phyloP scores from a whole-genome alignment of 2,329 filamentous ascomycete species.

The Colletotrichum phormii region DNA sequence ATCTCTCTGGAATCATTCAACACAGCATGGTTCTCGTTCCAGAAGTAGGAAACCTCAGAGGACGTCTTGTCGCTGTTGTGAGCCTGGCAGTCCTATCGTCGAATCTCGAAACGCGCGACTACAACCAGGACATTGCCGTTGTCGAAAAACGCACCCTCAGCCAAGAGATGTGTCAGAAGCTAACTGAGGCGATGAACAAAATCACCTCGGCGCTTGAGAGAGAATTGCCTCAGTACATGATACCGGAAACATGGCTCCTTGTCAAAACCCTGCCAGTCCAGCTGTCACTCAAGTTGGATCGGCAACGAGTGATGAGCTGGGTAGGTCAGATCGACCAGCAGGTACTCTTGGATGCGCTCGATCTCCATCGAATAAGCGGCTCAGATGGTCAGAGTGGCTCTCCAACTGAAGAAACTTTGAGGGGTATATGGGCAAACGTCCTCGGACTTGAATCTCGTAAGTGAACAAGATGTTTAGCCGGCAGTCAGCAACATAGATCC shows the following conservation, averaged over 20 bases:
- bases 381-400: background rate
- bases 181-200: background rate
- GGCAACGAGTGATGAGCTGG: conserved; percentile 12
- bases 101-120: background rate
- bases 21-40: conserved; percentile 17
- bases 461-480: background rate
- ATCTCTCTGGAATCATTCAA: background rate
- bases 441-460: conserved; percentile 47
- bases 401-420: background rate
- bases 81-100: background rate
- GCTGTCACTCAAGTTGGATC: conserved; percentile 39
- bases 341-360: background rate
- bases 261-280: conserved; percentile 37
- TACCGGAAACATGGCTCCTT: conserved; percentile 37
- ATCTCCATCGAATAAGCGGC: background rate
- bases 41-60: background rate
- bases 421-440: conserved; percentile 49
- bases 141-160: background rate
- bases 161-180: background rate
- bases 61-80: conserved; percentile 18
- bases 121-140: background rate
- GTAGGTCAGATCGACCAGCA: conserved; percentile 3
- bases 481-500: background rate
- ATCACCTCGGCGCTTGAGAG: background rate
- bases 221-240: conserved; percentile 39